A percentile compares a stretch with the other conserved stretches of the same genome.
Conservation (phyloP, 116 monocot genomes). For the Dioscorea cayenensis region DNA sequence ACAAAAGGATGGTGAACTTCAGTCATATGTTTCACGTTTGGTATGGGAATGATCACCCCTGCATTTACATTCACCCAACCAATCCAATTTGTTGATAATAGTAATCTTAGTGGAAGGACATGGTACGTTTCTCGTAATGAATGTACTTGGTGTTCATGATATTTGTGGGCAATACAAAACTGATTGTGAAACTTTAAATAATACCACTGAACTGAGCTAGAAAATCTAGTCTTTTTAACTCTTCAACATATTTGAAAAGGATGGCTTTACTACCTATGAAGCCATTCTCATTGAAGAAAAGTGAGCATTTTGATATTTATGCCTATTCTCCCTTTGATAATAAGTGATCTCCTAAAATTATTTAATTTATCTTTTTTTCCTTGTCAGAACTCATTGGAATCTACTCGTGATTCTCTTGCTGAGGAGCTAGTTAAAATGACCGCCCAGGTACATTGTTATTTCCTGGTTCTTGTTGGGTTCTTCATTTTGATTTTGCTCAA, state of each 20-base stretch:
- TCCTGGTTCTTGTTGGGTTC: background rate
- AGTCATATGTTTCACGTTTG: constrained; percentile 90
- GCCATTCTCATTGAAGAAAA: background rate
- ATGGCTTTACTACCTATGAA: too few relatives aligned
- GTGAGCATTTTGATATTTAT: background rate
- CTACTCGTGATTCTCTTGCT: constrained; percentile 84
- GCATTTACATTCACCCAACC: background rate
- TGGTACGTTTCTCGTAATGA: background rate
- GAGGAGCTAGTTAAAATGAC: constrained; percentile 98
- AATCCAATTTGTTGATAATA: background rate
- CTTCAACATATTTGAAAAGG: too few relatives aligned
- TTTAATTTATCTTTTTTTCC: constrained; percentile 4
- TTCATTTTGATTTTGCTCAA: background rate
- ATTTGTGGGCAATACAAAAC: too few relatives aligned
- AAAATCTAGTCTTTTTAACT: too few relatives aligned
- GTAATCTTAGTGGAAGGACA: background rate
- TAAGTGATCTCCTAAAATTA: background rate
- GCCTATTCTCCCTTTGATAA: background rate
- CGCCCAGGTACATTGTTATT: constrained; percentile 43
- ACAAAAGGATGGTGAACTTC: constrained; percentile 92
- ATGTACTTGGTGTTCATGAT: too few relatives aligned
- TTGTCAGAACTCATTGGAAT: constrained; percentile 73
- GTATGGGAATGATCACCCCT: constrained; percentile 28
- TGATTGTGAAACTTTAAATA: too few relatives aligned
- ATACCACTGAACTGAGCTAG: too few relatives aligned